A percentile compares a stretch with the other conserved stretches of the same genome.
Conservation (phyloP, 495 filamentous ascomycete species). For the Podospora australis region DNA sequence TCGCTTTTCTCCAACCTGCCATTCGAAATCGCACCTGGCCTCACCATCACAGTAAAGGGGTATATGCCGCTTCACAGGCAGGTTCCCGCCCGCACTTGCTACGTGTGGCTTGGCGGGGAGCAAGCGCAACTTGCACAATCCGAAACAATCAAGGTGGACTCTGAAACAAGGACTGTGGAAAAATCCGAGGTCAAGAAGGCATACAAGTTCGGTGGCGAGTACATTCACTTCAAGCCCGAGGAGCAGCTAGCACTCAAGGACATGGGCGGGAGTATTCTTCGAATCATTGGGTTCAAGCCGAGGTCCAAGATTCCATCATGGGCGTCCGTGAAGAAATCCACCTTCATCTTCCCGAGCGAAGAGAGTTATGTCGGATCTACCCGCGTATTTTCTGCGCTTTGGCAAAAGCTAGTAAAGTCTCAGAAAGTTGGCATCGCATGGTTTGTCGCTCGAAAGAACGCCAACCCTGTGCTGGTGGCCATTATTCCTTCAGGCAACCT, state of each 20-base stretch:
- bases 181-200: conserved; percentile 82
- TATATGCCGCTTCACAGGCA: conserved; percentile 86
- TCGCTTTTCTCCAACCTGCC: conserved; percentile 79
- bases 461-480: conserved; percentile 69
- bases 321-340: conserved; percentile 78
- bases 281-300: conserved; percentile 92
- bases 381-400: conserved; percentile 84
- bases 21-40: conserved; percentile 76
- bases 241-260: conserved; percentile 69
- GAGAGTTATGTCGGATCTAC: conserved; percentile 84
- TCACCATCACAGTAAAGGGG: conserved; percentile 86
- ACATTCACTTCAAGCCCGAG: conserved; percentile 76
- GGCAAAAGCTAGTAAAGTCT: conserved; percentile 72
- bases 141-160: conserved; percentile 63
- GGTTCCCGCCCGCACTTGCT: conserved; percentile 69
- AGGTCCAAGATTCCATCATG: conserved; percentile 68
- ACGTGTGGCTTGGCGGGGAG: conserved; percentile 79
- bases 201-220: conserved; percentile 91
- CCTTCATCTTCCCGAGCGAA: conserved; percentile 93
- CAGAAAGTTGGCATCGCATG: conserved; percentile 80
- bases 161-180: conserved; percentile 70
- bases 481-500: conserved; percentile 68
- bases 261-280: conserved; percentile 66
- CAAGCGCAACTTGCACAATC: conserved; percentile 71
- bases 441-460: conserved; percentile 79